Percentiles rank a stretch among this genome's conserved stretches.
Conservation (phyloP, 1,284 basidiomycete genomes). For the Ustilago esculenta region DNA sequence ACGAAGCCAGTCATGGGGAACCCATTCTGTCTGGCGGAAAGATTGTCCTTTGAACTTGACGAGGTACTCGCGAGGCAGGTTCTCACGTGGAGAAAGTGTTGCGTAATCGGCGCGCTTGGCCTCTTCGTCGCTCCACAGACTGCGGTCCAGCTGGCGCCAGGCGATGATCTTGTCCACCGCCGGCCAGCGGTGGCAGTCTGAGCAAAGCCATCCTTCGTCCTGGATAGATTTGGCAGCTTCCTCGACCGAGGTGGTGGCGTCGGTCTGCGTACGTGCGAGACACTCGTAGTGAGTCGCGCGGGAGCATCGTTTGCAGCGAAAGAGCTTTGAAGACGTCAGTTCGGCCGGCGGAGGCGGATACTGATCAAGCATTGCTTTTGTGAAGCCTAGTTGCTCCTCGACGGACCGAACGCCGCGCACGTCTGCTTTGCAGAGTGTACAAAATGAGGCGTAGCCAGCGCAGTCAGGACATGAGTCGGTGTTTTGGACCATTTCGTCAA, state of each 20-base stretch:
- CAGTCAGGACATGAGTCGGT: slow-evolving; percentile 43
- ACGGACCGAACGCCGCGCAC: slow-evolving; percentile 17
- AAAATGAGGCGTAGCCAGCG: slow-evolving; percentile 25
- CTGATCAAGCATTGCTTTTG: slow-evolving; percentile 16
- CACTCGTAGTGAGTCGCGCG: slow-evolving; percentile 52
- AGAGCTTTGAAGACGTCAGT: slow-evolving; percentile 21
- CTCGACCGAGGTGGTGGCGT: slow-evolving; percentile 17
- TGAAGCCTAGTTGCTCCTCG: slow-evolving; percentile 22
- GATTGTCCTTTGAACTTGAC: slow-evolving; percentile 54
- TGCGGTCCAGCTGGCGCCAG: slow-evolving; percentile 44
- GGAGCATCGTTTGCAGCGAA: slow-evolving; percentile 54
- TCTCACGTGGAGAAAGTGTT: slow-evolving; percentile 26
- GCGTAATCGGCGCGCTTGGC: slow-evolving; percentile 24
- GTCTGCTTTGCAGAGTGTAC: slow-evolving; percentile 43
- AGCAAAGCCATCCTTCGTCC: slow-evolving; percentile 34
- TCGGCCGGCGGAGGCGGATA: slow-evolving; percentile 22
- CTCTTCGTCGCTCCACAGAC: slow-evolving; percentile 31
- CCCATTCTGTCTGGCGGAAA: slow-evolving; percentile 51
- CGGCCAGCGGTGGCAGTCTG: slow-evolving; percentile 49
- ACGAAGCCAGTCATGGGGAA: slow-evolving; percentile 53
- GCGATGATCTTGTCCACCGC: slow-evolving; percentile 48
- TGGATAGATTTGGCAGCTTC: slow-evolving; percentile 32
- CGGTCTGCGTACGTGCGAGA: slow-evolving; percentile 13
- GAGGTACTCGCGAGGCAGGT: slow-evolving; percentile 52
- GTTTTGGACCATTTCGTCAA: slow-evolving; percentile 36